phyloP scores from a whole-genome alignment of 1,139 yeast species.

The Candida glucosophila region DNA sequence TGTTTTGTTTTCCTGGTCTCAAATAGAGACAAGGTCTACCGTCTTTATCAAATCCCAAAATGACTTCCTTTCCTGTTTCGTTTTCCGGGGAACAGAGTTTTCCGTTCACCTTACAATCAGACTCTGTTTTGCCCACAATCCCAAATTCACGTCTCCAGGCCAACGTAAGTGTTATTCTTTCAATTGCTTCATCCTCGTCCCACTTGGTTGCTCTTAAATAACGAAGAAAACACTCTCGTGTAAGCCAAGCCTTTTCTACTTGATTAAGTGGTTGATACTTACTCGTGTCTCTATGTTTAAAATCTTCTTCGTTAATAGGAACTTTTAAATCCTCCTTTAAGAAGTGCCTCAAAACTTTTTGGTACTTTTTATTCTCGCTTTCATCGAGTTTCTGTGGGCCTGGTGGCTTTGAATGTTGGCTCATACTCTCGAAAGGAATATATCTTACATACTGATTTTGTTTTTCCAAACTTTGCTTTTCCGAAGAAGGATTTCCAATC shows the following conservation, averaged over 20 bases:
- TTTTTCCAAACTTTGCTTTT: too few relatives aligned
- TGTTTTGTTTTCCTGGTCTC: constrained; percentile 42
- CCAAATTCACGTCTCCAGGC: constrained; percentile 95
- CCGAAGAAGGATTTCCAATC: too few relatives aligned
- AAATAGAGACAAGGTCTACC: constrained; percentile 41
- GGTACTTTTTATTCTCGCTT: constrained; percentile 52
- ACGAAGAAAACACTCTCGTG: constrained; percentile 80
- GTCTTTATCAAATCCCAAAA: constrained; percentile 39
- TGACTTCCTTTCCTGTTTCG: constrained; percentile 40
- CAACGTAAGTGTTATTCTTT: constrained; percentile 65
- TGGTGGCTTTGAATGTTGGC: constrained; percentile 44
- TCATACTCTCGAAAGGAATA: constrained; percentile 45
- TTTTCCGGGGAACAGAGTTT: constrained; percentile 50
- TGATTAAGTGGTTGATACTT: constrained; percentile 13
- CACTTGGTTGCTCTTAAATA: constrained; percentile 90
- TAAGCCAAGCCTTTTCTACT: constrained; percentile 65
- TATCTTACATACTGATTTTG: too few relatives aligned
- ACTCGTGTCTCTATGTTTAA: constrained; percentile 15
- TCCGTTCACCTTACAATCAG: constrained; percentile 44
- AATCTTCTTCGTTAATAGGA: constrained; percentile 32
- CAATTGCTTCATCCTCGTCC: constrained; percentile 62
- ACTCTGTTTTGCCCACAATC: constrained; percentile 38
- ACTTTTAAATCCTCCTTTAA: constrained; percentile 32
- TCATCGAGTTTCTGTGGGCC: constrained; percentile 35
- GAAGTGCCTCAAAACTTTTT: constrained; percentile 52